Percentiles rank a stretch among this genome's conserved stretches.
Evolutionary conservation across 805 yeast genomes (phyloP).

Genomic region (Nakazawaea ambrosiae): DNA sequence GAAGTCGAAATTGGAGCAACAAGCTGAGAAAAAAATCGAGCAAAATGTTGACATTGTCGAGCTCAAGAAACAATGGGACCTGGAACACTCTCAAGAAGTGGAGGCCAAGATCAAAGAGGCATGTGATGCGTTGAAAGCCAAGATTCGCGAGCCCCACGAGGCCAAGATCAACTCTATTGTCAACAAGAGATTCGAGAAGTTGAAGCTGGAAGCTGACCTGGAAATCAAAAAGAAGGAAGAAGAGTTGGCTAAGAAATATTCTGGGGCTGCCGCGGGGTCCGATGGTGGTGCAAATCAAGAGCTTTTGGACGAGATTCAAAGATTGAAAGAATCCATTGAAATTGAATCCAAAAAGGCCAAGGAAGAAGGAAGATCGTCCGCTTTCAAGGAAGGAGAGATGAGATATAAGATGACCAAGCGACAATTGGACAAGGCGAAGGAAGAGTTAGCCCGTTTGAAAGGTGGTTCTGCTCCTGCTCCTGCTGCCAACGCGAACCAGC

Average conservation of each 20-base stretch:
- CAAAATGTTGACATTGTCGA: constrained; percentile 17
- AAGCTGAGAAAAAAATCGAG: not conserved
- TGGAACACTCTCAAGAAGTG: constrained; percentile 15
- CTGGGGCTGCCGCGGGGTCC: constrained; percentile 1
- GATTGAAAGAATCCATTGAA: constrained; percentile 16
- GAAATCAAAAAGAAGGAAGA: constrained; percentile 11
- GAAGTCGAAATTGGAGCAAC: constrained; percentile 17
- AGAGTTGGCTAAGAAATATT: constrained; percentile 11
- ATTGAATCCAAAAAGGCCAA: constrained; percentile 29
- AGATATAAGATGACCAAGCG: constrained; percentile 47
- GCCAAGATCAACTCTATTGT: constrained; percentile 28
- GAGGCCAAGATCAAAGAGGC: constrained; percentile 25
- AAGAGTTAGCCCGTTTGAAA: constrained; percentile 20
- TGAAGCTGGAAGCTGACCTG: constrained; percentile 14
- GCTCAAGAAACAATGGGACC: constrained; percentile 17
- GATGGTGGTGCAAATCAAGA: constrained; percentile 15
- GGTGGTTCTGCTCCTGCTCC: constrained; percentile 5
- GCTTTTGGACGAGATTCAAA: constrained; percentile 18
- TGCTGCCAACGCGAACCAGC: not conserved
- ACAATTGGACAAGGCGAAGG: constrained; percentile 45
- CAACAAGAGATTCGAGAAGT: constrained; percentile 25
- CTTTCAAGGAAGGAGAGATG: constrained; percentile 53
- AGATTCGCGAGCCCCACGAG: constrained; percentile 30
- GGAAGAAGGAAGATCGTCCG: constrained; percentile 38
- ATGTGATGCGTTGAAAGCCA: constrained; percentile 20